A percentile compares a stretch with the other conserved stretches of the same genome.
Conservation (phyloP, 2,329 filamentous ascomycete genomes). For the Aspergillus pseudoterreus region DNA sequence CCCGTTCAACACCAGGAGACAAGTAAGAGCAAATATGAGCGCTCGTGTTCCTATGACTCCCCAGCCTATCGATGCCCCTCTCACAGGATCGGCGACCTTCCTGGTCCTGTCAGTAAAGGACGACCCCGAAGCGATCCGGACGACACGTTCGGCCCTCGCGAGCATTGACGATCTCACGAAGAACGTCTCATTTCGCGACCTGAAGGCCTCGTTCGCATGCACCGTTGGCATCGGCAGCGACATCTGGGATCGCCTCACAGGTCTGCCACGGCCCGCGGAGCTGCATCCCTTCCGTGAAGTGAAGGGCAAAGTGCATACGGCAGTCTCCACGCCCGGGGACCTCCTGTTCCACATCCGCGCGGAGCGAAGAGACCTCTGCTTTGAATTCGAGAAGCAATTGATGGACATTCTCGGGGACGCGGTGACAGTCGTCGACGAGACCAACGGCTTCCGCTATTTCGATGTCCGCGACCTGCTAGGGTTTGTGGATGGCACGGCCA, state of each 20-base stretch:
- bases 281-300: constrained; percentile 50
- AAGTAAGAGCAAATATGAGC: constrained; percentile 1
- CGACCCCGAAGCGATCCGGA: constrained; percentile 34
- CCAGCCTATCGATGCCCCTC: constrained; percentile 49
- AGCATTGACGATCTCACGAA: constrained; percentile 47
- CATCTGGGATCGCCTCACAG: constrained; percentile 49
- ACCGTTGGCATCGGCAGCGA: constrained; percentile 54
- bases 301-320: constrained; percentile 48
- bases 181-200: constrained; percentile 52
- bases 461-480: constrained; percentile 57
- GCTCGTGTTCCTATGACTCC: constrained; percentile 12
- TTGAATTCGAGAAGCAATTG: constrained; percentile 57
- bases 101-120: constrained; percentile 45
- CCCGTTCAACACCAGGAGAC: background rate
- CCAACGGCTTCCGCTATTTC: constrained; percentile 58
- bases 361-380: constrained; percentile 54
- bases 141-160: constrained; percentile 45
- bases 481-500: constrained; percentile 60
- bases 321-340: constrained; percentile 55
- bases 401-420: constrained; percentile 47
- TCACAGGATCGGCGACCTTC: constrained; percentile 54
- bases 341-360: constrained; percentile 58
- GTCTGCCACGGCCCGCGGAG: constrained; percentile 47
- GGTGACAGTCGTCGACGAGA: constrained; percentile 51
- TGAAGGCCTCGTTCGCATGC: constrained; percentile 46